These are phyloP conservation scores for Staphylotrichum longicolle DNA, from an alignment of 495 filamentous ascomycete genomes.

Conservation along the genomic window DNA sequence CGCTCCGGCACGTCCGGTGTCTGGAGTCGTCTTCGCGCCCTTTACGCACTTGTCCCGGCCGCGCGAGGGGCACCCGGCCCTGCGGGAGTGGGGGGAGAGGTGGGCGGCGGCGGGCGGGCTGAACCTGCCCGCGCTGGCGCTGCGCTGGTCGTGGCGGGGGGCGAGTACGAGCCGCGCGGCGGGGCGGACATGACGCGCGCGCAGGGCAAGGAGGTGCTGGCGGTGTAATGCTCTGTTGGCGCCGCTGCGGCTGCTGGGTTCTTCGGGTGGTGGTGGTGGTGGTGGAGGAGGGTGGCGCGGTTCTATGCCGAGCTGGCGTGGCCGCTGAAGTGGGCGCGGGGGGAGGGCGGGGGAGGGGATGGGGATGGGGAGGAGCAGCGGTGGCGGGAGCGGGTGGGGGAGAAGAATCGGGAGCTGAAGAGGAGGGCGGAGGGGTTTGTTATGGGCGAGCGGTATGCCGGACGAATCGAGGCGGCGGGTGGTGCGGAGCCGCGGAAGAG, in stretches of 20 bases:
- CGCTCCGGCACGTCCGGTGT: conserved; percentile 20
- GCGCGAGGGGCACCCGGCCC: conserved; percentile 4
- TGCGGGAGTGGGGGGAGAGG: conserved; percentile 15
- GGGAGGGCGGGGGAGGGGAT: background rate
- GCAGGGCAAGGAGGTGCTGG: conserved; percentile 2
- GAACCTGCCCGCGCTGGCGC: conserved; percentile 3
- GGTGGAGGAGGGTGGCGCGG: background rate
- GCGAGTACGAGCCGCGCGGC: background rate
- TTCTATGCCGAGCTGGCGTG: background rate
- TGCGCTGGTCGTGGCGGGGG: conserved; percentile 2
- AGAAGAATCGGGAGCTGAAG: background rate
- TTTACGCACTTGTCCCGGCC: conserved; percentile 9
- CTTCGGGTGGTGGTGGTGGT: background rate
- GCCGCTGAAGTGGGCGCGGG: background rate
- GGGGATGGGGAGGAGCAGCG: background rate
- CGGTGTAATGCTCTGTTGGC: background rate
- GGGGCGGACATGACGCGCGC: background rate
- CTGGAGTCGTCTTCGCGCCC: conserved; percentile 18
- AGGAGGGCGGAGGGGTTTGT: background rate
- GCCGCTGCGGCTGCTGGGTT: background rate
- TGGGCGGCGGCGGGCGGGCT: background rate
- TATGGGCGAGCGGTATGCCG: conserved; percentile 11
- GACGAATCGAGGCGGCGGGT: background rate
- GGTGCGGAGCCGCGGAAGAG: background rate
- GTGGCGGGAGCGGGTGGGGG: background rate